phyloP scores from a whole-genome alignment of 1,284 basidiomycete species.

The Trichosporon faecale region DNA sequence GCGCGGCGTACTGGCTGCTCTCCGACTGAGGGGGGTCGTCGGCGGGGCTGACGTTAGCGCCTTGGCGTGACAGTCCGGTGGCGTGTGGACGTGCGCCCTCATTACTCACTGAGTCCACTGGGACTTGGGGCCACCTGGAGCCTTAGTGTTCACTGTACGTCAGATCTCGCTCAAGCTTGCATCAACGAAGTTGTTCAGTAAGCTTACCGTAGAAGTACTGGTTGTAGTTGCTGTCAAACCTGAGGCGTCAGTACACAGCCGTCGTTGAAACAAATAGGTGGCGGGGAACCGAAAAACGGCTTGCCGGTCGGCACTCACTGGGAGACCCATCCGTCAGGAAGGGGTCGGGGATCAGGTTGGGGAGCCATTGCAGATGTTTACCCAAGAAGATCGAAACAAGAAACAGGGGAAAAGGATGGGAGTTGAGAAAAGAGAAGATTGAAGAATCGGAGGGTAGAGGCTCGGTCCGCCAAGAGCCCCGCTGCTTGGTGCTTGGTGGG shows the following conservation, averaged over 20 bases:
- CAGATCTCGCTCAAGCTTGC: not conserved
- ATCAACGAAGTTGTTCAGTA: not conserved
- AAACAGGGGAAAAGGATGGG: not conserved
- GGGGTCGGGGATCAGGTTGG: constrained; percentile 43
- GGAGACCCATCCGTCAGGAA: constrained; percentile 49
- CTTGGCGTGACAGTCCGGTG: not conserved
- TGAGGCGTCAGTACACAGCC: constrained; percentile 16
- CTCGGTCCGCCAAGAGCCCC: not conserved
- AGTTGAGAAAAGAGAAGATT: not conserved
- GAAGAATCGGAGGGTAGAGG: not conserved
- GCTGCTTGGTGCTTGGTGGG: not conserved
- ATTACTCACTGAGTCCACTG: constrained; percentile 52
- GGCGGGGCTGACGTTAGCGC: constrained; percentile 39
- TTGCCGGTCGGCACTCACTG: constrained; percentile 35
- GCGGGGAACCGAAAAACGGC: not conserved
- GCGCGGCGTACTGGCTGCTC: constrained; percentile 32
- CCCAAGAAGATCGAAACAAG: not conserved
- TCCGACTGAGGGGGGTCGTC: constrained; percentile 35
- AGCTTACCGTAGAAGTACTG: constrained; percentile 50
- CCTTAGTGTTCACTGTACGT: constrained; percentile 42
- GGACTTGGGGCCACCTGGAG: constrained; percentile 42
- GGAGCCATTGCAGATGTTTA: not conserved
- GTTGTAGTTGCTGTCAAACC: constrained; percentile 50
- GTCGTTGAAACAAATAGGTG: not conserved
- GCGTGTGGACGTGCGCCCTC: not conserved